Evolutionary conservation across 495 filamentous ascomycete species (phyloP), one percentile per base, ranked within the genome.

Genomic region (Neurospora sublineolata): DNA sequence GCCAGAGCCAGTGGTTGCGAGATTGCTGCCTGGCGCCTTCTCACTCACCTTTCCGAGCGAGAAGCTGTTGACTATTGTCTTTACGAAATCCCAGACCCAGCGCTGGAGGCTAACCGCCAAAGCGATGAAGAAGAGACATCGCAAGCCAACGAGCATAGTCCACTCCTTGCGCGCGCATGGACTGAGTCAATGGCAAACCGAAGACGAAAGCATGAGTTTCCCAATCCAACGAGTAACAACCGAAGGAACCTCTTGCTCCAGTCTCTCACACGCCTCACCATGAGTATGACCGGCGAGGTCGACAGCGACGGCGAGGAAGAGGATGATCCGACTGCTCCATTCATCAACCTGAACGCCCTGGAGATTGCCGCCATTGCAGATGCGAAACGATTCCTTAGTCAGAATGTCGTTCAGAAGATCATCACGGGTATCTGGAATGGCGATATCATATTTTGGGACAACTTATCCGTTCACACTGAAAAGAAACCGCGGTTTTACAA

Each of bases 391-490:
- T 98, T 97, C 75, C 86, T 97, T 16, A 92, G 92, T 78, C 94
- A 97, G 78, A 84, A 85, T 68, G 86, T 93, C 9, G 91, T 98
- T 38, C 94, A 97, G 76, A 91, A 90, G 73, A 90, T 97, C 71
- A 89, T 97, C 58, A 89, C 93, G 70, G 91, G 92, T 58, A 94
- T 97, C 70, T 97, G 94, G 94, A 89, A 89, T 64, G 94, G 94
- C 27, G 89, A 94, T 71, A 97, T 97, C 72, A 89, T 94, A 20
- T 97, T 97, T 77, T 98, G 94, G 94, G 91, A 97, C 73, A 88
- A 84, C 42, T 81, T 97, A 37, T 90, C 89, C 37, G 88, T 93
- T 20, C 83, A 92, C 75, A 89, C 92, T 0, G 88, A 81, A 38
- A 98, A 97, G 77, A 90, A 91, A 74, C 90, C 94, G 2, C 90